Percentiles rank a stretch among this genome's conserved stretches.
phyloP scores from a whole-genome alignment of 768 basidiomycete genomes.

The Termitomyces sp. region DNA sequence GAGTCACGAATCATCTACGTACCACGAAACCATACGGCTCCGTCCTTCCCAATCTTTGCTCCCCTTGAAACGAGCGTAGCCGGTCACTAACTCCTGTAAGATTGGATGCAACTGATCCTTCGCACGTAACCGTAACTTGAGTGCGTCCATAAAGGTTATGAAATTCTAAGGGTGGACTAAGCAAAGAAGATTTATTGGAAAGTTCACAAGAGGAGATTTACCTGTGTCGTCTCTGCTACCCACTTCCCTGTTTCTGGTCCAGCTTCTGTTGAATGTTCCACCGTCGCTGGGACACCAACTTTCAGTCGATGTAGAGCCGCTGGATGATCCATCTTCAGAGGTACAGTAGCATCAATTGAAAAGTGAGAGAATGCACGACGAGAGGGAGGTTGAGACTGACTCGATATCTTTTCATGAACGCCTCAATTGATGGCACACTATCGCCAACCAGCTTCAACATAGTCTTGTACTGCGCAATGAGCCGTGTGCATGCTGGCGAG shows the following conservation, averaged over 20 bases:
- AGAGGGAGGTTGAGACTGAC: constrained; percentile 35
- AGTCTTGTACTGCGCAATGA: constrained; percentile 97
- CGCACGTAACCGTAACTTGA: constrained; percentile 88
- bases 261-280: constrained; percentile 91
- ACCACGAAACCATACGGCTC: constrained; percentile 92
- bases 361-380: not conserved
- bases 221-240: constrained; percentile 98
- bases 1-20: constrained; percentile 19
- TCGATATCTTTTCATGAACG: constrained; percentile 86
- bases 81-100: constrained; percentile 90
- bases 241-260: constrained; percentile 93
- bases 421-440: constrained; percentile 78
- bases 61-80: constrained; percentile 91
- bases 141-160: constrained; percentile 98
- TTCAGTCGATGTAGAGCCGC: constrained; percentile 87
- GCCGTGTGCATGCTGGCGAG: constrained; percentile 88
- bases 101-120: constrained; percentile 97
- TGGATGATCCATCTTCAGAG: constrained; percentile 78
- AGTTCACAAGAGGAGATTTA: constrained; percentile 22
- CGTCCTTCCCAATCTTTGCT: constrained; percentile 97
- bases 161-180: constrained; percentile 60
- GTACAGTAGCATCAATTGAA: not conserved
- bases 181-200: not conserved
- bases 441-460: constrained; percentile 94
- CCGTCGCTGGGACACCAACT: constrained; percentile 94